Evolutionary conservation across 306 rosid species (phyloP), one percentile per base, ranked within the genome.

Genomic region (Fagus sylvatica): DNA sequence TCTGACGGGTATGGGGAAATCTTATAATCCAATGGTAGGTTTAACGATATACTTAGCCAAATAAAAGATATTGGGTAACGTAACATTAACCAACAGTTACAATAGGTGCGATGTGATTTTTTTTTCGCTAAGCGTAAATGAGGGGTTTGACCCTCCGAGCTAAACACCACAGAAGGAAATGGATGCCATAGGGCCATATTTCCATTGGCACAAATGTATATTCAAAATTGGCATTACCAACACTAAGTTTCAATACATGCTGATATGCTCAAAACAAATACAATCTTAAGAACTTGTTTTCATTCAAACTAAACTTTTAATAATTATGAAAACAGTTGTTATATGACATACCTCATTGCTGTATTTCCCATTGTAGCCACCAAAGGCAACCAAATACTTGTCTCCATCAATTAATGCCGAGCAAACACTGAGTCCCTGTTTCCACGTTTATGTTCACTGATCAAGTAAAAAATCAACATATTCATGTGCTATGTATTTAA

Each of bases 331-430:
- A 33, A 51, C 51, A 32, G 28, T 42, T 39, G 51, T 59, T 64
- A 39, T 66, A 69, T 49, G 39, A 80, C 78, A 70, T 87, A 96
- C 99, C 97, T 96, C 96, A 75, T 90, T 96, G 90, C 97, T 91
- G 81, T 96, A 96, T 81, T 74, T 92, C 77, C 99, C 99, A 70
- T 96, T 96, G 84, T 96, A 96, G 82, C 99, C 99, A 68, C 99
- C 99, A 76, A 96, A 96, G 69, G 97, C 86, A 84, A 92, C 90
- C 83, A 96, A 81, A 91, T 90, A 87, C 68, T 86, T 90, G 73
- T 89, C 92, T 73, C 90, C 89, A 66, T 86, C 98, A 82, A 90
- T 87, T 79, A 78, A 43, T 73, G 88, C 85, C 5, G 89, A 87
- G 90, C 94, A 88, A 80, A 90, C 87, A 83, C 90, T 87, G 70